phyloP scores from a whole-genome alignment of 148 eudicot genomes.

The Rhododendron ovatum region DNA sequence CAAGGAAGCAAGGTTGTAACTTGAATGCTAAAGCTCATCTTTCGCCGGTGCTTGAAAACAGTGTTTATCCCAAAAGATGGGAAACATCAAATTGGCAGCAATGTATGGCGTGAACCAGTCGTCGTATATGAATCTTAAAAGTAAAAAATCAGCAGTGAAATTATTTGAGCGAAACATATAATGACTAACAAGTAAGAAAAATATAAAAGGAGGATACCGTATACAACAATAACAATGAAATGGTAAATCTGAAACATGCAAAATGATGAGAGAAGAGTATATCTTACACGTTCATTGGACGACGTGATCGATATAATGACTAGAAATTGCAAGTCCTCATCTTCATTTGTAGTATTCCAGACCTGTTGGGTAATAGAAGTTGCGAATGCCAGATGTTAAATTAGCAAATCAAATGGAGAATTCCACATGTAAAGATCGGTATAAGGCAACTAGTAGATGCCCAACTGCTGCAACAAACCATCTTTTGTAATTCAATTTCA shows the following conservation, averaged over 20 bases:
- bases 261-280: too few relatives aligned
- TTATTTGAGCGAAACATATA: too few relatives aligned
- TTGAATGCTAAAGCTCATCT: constrained; percentile 66
- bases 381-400: neutral
- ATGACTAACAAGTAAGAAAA: too few relatives aligned
- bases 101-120: constrained; percentile 88
- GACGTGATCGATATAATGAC: too few relatives aligned
- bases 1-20: neutral
- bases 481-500: neutral
- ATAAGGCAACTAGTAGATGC: neutral
- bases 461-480: neutral
- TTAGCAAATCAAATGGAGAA: neutral
- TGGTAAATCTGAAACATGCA: too few relatives aligned
- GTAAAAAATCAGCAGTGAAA: too few relatives aligned
- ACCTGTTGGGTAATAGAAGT: too few relatives aligned
- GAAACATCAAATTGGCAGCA: constrained; percentile 71
- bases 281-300: too few relatives aligned
- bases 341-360: too few relatives aligned
- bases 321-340: too few relatives aligned
- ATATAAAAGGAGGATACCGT: too few relatives aligned
- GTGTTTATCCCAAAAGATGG: constrained; percentile 79
- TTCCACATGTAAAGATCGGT: neutral
- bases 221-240: too few relatives aligned
- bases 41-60: constrained; percentile 43
- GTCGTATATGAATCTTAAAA: constrained; percentile 68